phyloP scores from a whole-genome alignment of 2,329 filamentous ascomycete genomes.

The Stromatinia cepivora region DNA sequence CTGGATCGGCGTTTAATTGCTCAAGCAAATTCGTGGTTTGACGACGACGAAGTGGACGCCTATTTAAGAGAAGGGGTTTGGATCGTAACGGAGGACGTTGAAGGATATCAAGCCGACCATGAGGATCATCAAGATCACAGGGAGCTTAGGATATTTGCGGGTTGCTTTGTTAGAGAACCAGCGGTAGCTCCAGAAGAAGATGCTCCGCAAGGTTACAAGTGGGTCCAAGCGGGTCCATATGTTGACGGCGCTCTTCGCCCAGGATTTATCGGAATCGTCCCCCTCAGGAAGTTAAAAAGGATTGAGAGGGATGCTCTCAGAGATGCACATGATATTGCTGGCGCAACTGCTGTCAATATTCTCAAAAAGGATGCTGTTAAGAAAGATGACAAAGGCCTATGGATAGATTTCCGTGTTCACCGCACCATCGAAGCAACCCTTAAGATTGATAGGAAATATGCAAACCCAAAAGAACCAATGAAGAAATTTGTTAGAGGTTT shows the following conservation, averaged over 20 bases:
- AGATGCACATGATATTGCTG: not conserved
- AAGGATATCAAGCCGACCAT: too few species aligned
- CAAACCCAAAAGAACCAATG: not conserved
- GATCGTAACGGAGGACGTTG: not conserved
- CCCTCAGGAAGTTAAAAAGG: not conserved
- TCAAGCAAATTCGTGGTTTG: not conserved
- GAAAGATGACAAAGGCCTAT: not conserved
- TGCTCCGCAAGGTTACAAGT: not conserved
- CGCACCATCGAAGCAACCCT: not conserved
- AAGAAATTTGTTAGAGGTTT: constrained; percentile 4
- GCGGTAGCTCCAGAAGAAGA: not conserved
- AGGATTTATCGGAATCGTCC: not conserved
- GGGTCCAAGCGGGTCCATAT: not conserved
- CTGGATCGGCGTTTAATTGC: not conserved
- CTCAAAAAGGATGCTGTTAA: not conserved
- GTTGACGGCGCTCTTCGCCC: not conserved
- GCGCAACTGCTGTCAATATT: not conserved
- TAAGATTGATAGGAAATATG: not conserved
- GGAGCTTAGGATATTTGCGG: not conserved
- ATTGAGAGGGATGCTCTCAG: not conserved
- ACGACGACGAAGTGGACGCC: not conserved
- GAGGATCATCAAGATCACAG: not conserved
- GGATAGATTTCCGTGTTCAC: not conserved
- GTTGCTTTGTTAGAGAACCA: not conserved
- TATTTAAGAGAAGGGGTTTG: not conserved